Conservation (phyloP, 2,329 filamentous ascomycete species). For the Aspergillus persii region DNA sequence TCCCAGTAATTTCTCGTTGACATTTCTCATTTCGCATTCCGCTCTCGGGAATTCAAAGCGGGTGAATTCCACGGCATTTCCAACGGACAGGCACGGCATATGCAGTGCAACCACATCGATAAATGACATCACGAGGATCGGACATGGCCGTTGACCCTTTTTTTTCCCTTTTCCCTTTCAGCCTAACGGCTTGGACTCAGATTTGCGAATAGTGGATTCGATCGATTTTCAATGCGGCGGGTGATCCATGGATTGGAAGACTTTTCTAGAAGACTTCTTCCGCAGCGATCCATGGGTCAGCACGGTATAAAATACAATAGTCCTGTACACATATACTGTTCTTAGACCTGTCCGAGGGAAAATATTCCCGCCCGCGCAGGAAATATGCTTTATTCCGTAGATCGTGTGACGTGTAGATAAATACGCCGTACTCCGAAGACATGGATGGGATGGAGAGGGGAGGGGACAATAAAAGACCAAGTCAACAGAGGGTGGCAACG, state of each 20-base stretch:
- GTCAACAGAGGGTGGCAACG: neutral
- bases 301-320: conserved; percentile 2
- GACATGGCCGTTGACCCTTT: conserved; percentile 1
- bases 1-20: neutral
- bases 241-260: conserved; percentile 4
- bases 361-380: neutral
- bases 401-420: neutral
- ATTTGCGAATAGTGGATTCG: conserved; percentile 4
- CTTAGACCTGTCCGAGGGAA: neutral
- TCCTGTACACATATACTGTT: neutral
- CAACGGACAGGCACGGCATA: neutral
- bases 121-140: conserved; percentile 7
- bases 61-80: neutral
- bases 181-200: neutral
- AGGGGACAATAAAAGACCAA: neutral
- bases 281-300: conserved; percentile 17
- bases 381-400: neutral
- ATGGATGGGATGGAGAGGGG: neutral
- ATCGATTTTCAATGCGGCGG: conserved; percentile 12
- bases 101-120: neutral
- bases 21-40: neutral
- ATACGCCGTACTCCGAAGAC: neutral
- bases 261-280: conserved; percentile 15
- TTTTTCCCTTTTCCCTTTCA: neutral
- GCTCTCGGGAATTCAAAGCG: neutral